Base-by-base conservation (phyloP, 2,329 filamentous ascomycete species). In the Scolecobasidium constrictum region DNA sequence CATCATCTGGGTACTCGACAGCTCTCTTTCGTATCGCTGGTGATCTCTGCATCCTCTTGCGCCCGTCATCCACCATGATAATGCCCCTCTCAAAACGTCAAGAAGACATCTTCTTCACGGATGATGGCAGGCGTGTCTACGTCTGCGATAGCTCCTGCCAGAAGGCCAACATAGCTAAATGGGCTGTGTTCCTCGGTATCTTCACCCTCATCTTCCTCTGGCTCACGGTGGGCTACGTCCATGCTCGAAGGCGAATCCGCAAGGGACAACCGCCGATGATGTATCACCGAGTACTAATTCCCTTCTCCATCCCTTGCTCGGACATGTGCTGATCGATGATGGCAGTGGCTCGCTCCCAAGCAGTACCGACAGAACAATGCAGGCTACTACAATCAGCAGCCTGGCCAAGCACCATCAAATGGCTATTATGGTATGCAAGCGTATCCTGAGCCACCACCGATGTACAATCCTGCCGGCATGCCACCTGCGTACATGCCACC, bases 121-220 rank as follows among this genome's bases (percentile, higher is more conserved):
- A n/a, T n/a, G n/a, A n/a, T n/a, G n/a, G n/a, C n/a, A n/a, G n/a
- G n/a, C n/a, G n/a, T n/a, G n/a, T n/a, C n/a, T n/a, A n/a, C n/a
- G n/a, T n/a, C n/a, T n/a, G n/a, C n/a, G n/a, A n/a, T n/a, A n/a
- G n/a, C n/a, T n/a, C 40, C n/a, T 44, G 42, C 31, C 44, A 83
- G 77, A 72, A 69, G 26, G 80, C 77, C 44, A 61, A 72, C 44
- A 78, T 80, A 45, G 66, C 86, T 53, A 83, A 85, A 61, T 90
- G 83, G 75, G 69, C 72, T 37, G 63, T 90, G 46, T 76, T 88
- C 54, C 72, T 74, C 47, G 63, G 67, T 48, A 57, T 90, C 49
- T 66, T 84, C 52, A 46, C 71, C 43, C 44, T 77, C 46, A 61
- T 85, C 53, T 57, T 76, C 41, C 52, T 69, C 34, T 86, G 78